Evolutionary conservation across 163 green algal genomes (phyloP), one percentile per base, ranked within the genome.

Genomic region (Trebouxia gelatinosa): DNA sequence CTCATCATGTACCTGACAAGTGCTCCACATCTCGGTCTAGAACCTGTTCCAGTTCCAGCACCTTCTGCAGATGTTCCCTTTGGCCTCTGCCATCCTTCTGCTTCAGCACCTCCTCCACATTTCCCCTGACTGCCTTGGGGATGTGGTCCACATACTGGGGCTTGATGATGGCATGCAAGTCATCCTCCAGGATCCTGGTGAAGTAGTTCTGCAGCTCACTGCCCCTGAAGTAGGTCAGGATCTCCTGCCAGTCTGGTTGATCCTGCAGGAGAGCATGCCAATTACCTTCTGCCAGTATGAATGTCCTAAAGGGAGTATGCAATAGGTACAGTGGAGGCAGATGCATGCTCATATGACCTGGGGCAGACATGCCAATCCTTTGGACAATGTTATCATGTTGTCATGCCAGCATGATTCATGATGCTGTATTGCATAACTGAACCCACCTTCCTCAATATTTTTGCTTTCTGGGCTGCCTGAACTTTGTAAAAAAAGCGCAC

Each of bases 151-250:
- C 96, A 78, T 99, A 98, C 89, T 99, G 96, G 23, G 95, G 95
- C 89, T 99, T 99, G 86, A 98, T 98, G 75, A 98, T 93, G 31
- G 95, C 92, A 85, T 96, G 94, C 50, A 98, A 66, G 88, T 98
- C 90, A 83, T 99, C 94, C 87, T 98, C 95, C 65, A 98, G 88
- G 34, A 99, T 87, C 16, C 90, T 87, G 21, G 93, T 97, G 85
- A 99, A 98, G 90, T 99, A 99, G 88, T 99, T 99, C 74, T 99
- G 96, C 74, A 99, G 88, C 89, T 99, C 96, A 11, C 82, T 94
- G 58, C 96, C 96, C 43, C 96, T 87, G 85, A 98, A 99, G 88
- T 98, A 94, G 1, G 87, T 89, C 75, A 99, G 80, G 74, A 99
- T 98, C 75, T 98, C 95, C 80, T 96, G 85, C 96, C 96, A 99